phyloP scores from a whole-genome alignment of 371 early-diverging fungal species.

The Lichtheimia ornata region DNA sequence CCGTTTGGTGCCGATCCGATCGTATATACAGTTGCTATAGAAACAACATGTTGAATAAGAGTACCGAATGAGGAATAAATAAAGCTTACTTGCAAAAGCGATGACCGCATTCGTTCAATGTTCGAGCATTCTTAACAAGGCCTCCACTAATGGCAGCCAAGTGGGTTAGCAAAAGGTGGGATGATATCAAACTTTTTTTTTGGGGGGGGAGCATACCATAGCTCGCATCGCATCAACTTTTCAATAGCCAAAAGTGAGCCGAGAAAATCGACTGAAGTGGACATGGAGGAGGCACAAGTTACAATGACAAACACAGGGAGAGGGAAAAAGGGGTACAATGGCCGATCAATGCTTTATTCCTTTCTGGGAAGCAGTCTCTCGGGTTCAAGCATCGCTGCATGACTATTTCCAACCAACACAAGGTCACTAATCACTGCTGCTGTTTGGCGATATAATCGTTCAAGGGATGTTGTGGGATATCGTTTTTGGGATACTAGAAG shows the following conservation, averaged over 20 bases:
- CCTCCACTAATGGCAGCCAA: not conserved
- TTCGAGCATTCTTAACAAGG: conserved; percentile 18
- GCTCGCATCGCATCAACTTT: conserved; percentile 14
- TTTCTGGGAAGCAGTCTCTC: not conserved
- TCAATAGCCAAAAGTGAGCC: conserved; percentile 16
- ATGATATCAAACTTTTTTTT: not conserved
- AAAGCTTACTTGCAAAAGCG: conserved; percentile 19
- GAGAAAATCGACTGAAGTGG: not conserved
- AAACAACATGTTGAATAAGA: conserved; percentile 8
- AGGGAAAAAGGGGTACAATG: not conserved
- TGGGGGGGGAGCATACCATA: conserved; percentile 17
- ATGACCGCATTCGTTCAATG: conserved; percentile 32
- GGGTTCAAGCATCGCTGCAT: conserved; percentile 21
- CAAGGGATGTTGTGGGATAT: conserved; percentile 19
- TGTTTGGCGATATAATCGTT: conserved; percentile 28
- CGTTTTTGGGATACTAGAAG: conserved; percentile 8
- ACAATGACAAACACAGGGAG: not conserved
- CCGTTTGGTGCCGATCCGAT: conserved; percentile 14
- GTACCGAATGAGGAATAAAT: not conserved
- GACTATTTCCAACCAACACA: conserved; percentile 17
- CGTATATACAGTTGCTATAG: conserved; percentile 19
- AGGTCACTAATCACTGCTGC: conserved; percentile 20
- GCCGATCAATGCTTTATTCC: too few species aligned
- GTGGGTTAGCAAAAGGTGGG: not conserved
- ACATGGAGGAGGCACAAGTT: not conserved